Base-by-base conservation (phyloP, 768 basidiomycete species). In the Mycena leptocephala region DNA sequence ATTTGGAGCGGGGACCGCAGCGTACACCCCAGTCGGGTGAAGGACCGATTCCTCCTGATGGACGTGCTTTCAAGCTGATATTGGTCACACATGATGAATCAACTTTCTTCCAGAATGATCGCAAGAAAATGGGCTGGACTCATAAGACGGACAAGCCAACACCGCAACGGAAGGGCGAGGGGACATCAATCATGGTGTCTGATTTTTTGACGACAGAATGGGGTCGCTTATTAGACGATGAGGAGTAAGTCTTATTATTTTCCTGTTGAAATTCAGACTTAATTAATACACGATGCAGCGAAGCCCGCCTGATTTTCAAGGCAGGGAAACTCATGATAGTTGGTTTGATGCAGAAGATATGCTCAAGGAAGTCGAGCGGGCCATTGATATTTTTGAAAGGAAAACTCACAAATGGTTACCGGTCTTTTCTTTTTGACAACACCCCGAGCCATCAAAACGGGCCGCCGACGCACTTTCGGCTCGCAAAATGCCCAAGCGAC, bases 71-170 rank as follows among this genome's bases (percentile, higher is more conserved):
- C 61, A 39, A 41, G 8, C 75, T 83, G 3, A 79, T 82, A 58
- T 62, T 83, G 5, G 69, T 81, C 10, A 83, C 78, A 1, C 87
- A 88, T 72, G 82, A 88, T 70, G 83, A 88, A 70, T 88, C 85
- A 22, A 87, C 84, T 4, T 88, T 87, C 74, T 86, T 85, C 72
- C 81, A 79, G 28, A 80, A 85, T 76, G 85, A 88, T 65, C 80
- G 77, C 4, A 48, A 78, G 14, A 83, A 84, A 46, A 80, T 59
- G 0, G 14, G 74, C 5, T 87, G 86, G 86, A 70, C 77, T 4
- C 81, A 82, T 41, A 33, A 56, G 11, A 71, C 28, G 0, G 70
- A 70, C 20, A 82, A 80, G 33, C 75, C 84, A 10, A 73, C 69
- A 2, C 81, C 86, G 16, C 65, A 79, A 16, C 75, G 67, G 33